Base-by-base conservation (phyloP, 148 eudicot species). In the Diospyros lotus region DNA sequence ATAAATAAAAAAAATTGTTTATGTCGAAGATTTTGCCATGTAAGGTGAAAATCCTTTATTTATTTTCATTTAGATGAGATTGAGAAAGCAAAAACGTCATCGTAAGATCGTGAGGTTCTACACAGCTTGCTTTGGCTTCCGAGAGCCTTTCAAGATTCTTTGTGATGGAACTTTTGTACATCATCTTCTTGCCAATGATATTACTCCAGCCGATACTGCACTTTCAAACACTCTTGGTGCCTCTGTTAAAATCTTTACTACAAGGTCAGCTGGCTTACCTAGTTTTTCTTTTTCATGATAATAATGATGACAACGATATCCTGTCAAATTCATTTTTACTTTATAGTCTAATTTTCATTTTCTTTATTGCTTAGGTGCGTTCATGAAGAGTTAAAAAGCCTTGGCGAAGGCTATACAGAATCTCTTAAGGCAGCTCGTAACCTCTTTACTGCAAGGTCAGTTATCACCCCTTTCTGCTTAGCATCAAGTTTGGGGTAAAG, bases 121-220 rank as follows among this genome's bases (percentile, higher is more conserved):
- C 82, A 87, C 88, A 60, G 86, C 98, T 71, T 90, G 97, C 70
- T 89, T 77, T 68, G 97, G 97, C 0, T 95, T 95, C 64, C 76
- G 97, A 64, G 91, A 86, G 64, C 98, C 98, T 48, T 95, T 77
- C 80, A 95, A 95, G 85, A 86, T 95, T 28, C 83, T 95, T 1
- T 95, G 97, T 79, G 96, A 92, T 70, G 97, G 98, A 6, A 95
- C 96, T 58, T 92, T 94, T 74, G 74, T 95, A 39, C 89, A 92
- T 73, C 97, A 95, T 72, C 89, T 90, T 79, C 78, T 85, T 56
- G 65, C 77, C 9, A 86, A 92, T 69, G 39, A 65, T 15, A 85
- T 92, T 41, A 65, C 83, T 13, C 91, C 97, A 4, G 88, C 85
- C 68, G 86, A 94, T 65, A 84, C 81, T 50, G 83, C 92, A 46